Base-by-base conservation (phyloP, 1,284 basidiomycete species). In the Agroathelia rolfsii region DNA sequence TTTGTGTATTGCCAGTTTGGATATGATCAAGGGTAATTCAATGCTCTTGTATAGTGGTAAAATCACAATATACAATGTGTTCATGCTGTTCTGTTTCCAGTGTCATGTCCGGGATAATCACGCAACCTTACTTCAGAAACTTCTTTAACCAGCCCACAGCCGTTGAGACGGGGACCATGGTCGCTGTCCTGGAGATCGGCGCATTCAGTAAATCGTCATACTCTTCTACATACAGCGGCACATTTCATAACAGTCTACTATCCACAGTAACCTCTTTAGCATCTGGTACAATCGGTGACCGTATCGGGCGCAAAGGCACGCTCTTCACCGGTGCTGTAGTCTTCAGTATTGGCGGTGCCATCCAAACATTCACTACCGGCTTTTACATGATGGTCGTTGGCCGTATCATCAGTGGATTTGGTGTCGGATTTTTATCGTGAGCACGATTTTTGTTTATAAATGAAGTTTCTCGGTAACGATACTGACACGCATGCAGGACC, bases 91-190 rank as follows among this genome's bases (percentile, higher is more conserved):
- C 28, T 16, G 13, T 28, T n/a, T 15, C 8, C 46, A 81, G 83
- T 39, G 82, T 87, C 51, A 87, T 87, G 81, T 85, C 79, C 43
- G 89, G 89, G 19, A 80, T 95, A 48, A 94, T 97, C 55, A 97
- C 93, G 13, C 87, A 88, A 0, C 88, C 89, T 16, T 76, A 92
- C 55, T 95, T 96, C 60, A 76, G 72, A 47, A 70, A 74, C 39
- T 86, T 71, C 56, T 89, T 94, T 62, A 64, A 84, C 42, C 70
- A 83, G 17, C 93, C 93, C 4, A 72, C 71, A 17, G 61, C 73
- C 3, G 52, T 78, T 24, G 62, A 76, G 47, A 56, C 79, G 15
- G 81, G 85, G 15, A 92, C 86, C 11, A 92, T 95, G 84, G 92
- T 94, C 18, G 87, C 90, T 13, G 78, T 90, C 3, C 61, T 90